Base-by-base conservation (phyloP, 164 flowering plant species). In the Macadamia tetraphylla region DNA sequence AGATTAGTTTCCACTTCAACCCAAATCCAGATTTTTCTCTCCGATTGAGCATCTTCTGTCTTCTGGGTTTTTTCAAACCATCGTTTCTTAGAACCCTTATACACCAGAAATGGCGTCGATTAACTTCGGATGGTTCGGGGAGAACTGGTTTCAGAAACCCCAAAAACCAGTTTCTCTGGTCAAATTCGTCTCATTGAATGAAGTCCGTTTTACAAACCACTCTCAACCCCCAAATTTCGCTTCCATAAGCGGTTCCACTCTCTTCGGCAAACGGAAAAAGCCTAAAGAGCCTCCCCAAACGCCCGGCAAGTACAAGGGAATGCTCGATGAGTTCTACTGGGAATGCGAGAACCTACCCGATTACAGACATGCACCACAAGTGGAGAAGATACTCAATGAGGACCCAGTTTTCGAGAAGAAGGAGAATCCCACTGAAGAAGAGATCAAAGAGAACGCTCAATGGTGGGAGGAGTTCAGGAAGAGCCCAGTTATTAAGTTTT, bases 61-160 rank as follows among this genome's bases (percentile, higher is more conserved):
- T 46, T 8, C 12, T 63, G 40, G 9, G 56, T 56, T 46, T 23
- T 9, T 35, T 35, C 40, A 18, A 7, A n/a, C 42, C 6, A 0
- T 35, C 40, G 40, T 35, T 8, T 13, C 18, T 48, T 6, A 23
- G 51, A 65, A 70, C 46, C 73, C 69, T 56, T 55, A 62, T 23
- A 6, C 3, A 2, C 53, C 56, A 48, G 35, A 62, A 72, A 91
- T 91, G 97, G 85, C 90, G 48, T 90, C 93, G 0, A 78, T 90
- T 62, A 90, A 87, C 66, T 80, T 86, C 82, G 78, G 81, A 67
- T 85, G 92, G 71, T 86, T 93, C 52, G 85, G 80, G 18, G 82
- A 78, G 14, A 81, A 81, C 79, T 93, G 98, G 98, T 93, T 93
- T 78, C 65, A 68, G 6, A 88, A 82, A 75, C 97, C 97, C 60